These are phyloP conservation scores for Tetrapyrgos nigripes DNA, from an alignment of 1,284 basidiomycete species.

Conservation along the genomic window DNA sequence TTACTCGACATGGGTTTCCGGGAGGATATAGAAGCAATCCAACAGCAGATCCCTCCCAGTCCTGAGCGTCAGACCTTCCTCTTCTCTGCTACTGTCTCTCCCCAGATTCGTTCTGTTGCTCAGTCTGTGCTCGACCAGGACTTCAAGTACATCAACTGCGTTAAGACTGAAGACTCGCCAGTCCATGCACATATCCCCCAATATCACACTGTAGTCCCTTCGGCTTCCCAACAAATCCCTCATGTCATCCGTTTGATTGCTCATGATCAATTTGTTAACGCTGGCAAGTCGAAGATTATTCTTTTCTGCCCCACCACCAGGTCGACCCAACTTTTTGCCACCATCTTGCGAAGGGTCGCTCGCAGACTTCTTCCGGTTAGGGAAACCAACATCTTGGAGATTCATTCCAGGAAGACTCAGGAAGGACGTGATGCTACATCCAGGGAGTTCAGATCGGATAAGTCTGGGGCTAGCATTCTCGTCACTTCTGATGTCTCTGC, in stretches of 20 bases:
- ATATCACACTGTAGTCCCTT: slow-evolving; percentile 78
- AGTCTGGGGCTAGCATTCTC: slow-evolving; percentile 68
- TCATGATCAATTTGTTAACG: slow-evolving; percentile 88
- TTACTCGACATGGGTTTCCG: slow-evolving; percentile 97
- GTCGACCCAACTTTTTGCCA: slow-evolving; percentile 80
- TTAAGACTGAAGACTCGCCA: slow-evolving; percentile 55
- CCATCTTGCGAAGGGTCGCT: slow-evolving; percentile 62
- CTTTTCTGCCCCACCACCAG: slow-evolving; percentile 93
- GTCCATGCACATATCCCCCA: slow-evolving; percentile 88
- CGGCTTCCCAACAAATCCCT: slow-evolving; percentile 75
- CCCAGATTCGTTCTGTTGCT: slow-evolving; percentile 68
- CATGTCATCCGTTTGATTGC: slow-evolving; percentile 84
- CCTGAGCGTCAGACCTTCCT: slow-evolving; percentile 89
- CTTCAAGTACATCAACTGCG: slow-evolving; percentile 71
- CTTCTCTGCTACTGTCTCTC: slow-evolving; percentile 90
- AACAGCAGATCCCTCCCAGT: slow-evolving; percentile 67
- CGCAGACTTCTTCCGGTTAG: slow-evolving; percentile 50
- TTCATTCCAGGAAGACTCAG: slow-evolving; percentile 87
- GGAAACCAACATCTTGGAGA: slow-evolving; percentile 74
- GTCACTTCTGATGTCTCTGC: slow-evolving; percentile 93
- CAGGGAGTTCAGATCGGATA: slow-evolving; percentile 71
- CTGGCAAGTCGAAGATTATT: slow-evolving; percentile 79
- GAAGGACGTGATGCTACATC: slow-evolving; percentile 68
- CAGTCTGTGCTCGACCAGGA: slow-evolving; percentile 55
- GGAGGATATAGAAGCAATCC: slow-evolving; percentile 85